These are phyloP conservation scores for Licmophora abbreviata DNA, from an alignment of 108 stramenopile genomes.

Conservation along the genomic window DNA sequence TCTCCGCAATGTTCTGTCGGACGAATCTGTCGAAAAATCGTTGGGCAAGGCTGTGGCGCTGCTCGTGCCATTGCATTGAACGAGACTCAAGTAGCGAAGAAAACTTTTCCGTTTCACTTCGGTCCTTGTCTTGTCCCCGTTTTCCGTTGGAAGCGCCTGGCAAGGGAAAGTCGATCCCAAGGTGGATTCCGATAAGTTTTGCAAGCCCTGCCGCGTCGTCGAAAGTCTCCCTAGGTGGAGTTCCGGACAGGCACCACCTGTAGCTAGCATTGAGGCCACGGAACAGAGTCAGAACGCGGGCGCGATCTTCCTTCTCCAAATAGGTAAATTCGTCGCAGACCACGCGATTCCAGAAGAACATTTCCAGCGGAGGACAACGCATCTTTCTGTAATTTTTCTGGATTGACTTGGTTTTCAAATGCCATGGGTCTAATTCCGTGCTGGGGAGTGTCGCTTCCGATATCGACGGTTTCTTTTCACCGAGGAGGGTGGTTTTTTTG, in stretches of 20 bases:
- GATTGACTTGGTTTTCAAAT: background rate
- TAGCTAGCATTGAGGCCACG: constrained; percentile 15
- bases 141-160: constrained; percentile 3
- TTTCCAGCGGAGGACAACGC: constrained; percentile 28
- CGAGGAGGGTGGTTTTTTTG: constrained; percentile 1
- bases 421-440: constrained; percentile 14
- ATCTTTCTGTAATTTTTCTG: constrained; percentile 2
- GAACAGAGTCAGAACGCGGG: constrained; percentile 15
- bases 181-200: constrained; percentile 23
- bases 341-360: constrained; percentile 40
- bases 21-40: constrained; percentile 22
- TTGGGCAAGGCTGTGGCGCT: constrained; percentile 22
- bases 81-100: constrained; percentile 15
- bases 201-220: constrained; percentile 23
- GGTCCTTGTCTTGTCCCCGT: constrained; percentile 7
- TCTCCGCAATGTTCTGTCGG: constrained; percentile 31
- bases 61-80: constrained; percentile 26
- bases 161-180: constrained; percentile 15
- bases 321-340: constrained; percentile 42
- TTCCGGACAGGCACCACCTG: constrained; percentile 30
- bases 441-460: constrained; percentile 2
- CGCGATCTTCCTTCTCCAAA: constrained; percentile 14
- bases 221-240: constrained; percentile 23
- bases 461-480: background rate
- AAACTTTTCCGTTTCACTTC: constrained; percentile 21